A percentile compares a stretch with the other conserved stretches of the same genome.
Conservation (phyloP, 768 basidiomycete genomes). For the Melanogaster broomeanus region DNA sequence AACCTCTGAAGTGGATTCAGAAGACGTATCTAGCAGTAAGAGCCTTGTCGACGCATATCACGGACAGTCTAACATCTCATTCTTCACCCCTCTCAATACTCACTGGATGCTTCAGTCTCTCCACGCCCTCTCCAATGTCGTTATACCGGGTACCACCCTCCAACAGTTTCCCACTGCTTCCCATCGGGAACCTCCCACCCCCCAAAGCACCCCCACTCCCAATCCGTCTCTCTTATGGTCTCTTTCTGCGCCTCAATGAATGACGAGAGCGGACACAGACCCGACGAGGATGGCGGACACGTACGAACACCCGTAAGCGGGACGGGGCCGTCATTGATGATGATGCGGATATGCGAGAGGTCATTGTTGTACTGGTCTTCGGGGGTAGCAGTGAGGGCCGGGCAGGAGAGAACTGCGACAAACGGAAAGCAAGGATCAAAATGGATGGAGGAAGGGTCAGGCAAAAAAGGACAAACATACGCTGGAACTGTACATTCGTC, state of each 20-base stretch:
- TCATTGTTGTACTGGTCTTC: constrained; percentile 35
- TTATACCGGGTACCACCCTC: constrained; percentile 30
- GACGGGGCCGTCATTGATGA: constrained; percentile 86
- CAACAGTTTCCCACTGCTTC: constrained; percentile 61
- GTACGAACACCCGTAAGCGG: constrained; percentile 78
- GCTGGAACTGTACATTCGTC: constrained; percentile 87
- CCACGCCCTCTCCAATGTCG: too few relatives aligned
- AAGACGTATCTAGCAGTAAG: too few relatives aligned
- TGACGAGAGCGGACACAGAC: constrained; percentile 72
- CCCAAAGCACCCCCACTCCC: constrained; percentile 73
- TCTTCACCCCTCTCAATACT: too few relatives aligned
- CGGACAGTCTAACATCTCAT: too few relatives aligned
- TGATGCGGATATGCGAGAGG: constrained; percentile 67
- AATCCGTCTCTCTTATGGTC: constrained; percentile 67
- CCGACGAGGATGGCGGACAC: constrained; percentile 59
- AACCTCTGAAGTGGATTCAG: too few relatives aligned
- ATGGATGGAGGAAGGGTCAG: background rate
- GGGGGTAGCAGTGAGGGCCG: background rate
- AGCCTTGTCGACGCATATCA: too few relatives aligned
- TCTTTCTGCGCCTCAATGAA: constrained; percentile 73
- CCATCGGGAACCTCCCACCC: constrained; percentile 75
- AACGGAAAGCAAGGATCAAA: constrained; percentile 1
- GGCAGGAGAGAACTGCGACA: constrained; percentile 61
- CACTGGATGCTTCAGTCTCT: too few relatives aligned
- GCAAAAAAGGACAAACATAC: constrained; percentile 42